Conservation (phyloP, 257 asterid genomes). For the Pogostemon cablin region DNA sequence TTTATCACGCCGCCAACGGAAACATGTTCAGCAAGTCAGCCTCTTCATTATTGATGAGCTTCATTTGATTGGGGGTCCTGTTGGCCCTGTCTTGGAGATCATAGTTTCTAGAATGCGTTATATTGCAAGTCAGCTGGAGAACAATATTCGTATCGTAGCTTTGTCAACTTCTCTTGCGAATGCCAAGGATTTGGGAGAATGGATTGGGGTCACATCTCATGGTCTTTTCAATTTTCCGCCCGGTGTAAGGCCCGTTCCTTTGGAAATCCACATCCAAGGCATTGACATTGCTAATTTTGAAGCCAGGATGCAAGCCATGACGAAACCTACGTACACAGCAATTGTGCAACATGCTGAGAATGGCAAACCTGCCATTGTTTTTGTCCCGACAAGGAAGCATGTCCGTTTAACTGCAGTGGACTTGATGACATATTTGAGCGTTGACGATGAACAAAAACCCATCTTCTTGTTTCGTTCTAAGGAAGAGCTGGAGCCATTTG, state of each 20-base stretch:
- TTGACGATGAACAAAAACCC: constrained; percentile 50
- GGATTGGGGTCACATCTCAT: constrained; percentile 68
- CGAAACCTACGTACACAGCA: constrained; percentile 64
- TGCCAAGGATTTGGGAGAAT: constrained; percentile 67
- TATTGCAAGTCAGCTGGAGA: constrained; percentile 61
- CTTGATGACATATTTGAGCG: constrained; percentile 59
- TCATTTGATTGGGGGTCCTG: constrained; percentile 65
- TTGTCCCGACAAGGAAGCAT: constrained; percentile 65
- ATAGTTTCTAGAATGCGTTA: constrained; percentile 63
- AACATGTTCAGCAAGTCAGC: constrained; percentile 61
- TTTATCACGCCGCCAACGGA: constrained; percentile 62
- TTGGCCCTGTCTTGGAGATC: constrained; percentile 60
- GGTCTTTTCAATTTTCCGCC: constrained; percentile 71
- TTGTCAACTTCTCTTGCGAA: constrained; percentile 64
- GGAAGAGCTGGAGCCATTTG: constrained; percentile 48
- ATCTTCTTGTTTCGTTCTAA: constrained; percentile 44
- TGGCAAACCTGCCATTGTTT: constrained; percentile 60
- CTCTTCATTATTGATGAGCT: constrained; percentile 61
- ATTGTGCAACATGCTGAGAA: constrained; percentile 62
- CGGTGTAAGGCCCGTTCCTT: constrained; percentile 65
- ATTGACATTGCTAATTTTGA: constrained; percentile 60
- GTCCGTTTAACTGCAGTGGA: constrained; percentile 66
- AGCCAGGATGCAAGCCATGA: constrained; percentile 70
- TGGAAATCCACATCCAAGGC: constrained; percentile 67
- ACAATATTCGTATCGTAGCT: constrained; percentile 58